These are phyloP conservation scores for Fragilariopsis cylindrus DNA, from an alignment of 108 stramenopile genomes.

Conservation along the genomic window DNA sequence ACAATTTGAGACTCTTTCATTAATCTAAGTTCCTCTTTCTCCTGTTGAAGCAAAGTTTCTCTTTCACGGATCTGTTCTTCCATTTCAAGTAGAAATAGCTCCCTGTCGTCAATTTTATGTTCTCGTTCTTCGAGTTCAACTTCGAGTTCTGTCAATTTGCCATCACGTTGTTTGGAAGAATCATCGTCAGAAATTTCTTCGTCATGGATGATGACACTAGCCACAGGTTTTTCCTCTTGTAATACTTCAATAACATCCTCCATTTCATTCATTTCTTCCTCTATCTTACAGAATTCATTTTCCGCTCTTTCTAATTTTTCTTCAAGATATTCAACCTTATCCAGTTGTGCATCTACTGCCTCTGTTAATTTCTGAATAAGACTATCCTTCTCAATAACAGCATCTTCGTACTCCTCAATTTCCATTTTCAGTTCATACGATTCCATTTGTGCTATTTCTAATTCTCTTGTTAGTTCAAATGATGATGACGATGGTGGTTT, in stretches of 20 bases:
- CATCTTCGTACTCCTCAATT: conserved; percentile 52
- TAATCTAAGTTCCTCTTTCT: neutral
- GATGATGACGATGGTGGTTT: neutral
- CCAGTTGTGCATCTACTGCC: conserved; percentile 44
- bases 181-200: neutral
- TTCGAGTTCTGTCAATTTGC: conserved; percentile 12
- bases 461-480: conserved; percentile 13
- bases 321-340: conserved; percentile 43
- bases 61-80: conserved; percentile 4
- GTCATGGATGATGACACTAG: neutral
- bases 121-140: conserved; percentile 25
- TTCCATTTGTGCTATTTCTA: conserved; percentile 33
- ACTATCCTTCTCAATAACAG: conserved; percentile 45
- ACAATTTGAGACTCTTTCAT: neutral
- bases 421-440: conserved; percentile 35
- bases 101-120: conserved; percentile 22
- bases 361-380: conserved; percentile 47
- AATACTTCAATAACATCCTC: conserved; percentile 30
- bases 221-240: neutral
- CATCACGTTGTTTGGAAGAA: neutral
- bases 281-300: conserved; percentile 46
- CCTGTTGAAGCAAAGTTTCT: neutral
- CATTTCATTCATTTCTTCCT: conserved; percentile 55
- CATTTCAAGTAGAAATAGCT: conserved; percentile 16
- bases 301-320: conserved; percentile 41